These are phyloP conservation scores for Taiwanofungus camphoratus DNA, from an alignment of 1,284 basidiomycete species.

Conservation along the genomic window DNA sequence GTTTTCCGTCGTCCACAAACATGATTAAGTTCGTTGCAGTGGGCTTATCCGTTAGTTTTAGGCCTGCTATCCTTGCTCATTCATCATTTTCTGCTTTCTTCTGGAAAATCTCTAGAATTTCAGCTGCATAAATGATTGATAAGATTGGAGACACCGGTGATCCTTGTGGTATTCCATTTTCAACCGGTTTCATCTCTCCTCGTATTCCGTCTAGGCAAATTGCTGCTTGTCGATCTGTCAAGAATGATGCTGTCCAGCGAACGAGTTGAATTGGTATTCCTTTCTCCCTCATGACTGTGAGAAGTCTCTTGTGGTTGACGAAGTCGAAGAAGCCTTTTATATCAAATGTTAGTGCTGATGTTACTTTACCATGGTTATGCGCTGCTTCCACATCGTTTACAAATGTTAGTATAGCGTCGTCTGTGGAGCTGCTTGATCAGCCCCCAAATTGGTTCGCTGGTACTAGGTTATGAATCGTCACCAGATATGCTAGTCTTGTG, in stretches of 20 bases:
- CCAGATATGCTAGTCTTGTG: conserved; percentile 7
- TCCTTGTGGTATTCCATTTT: conserved; percentile 7
- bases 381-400: conserved; percentile 6
- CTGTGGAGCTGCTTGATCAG: conserved; percentile 10
- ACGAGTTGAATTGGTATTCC: conserved; percentile 5
- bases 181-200: conserved; percentile 3
- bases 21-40: neutral
- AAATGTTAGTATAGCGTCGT: conserved; percentile 9
- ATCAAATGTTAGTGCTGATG: conserved; percentile 8
- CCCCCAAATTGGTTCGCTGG: conserved; percentile 18
- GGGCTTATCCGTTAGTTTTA: conserved; percentile 1
- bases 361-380: conserved; percentile 4
- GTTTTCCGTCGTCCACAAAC: conserved; percentile 9
- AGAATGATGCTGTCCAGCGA: conserved; percentile 8
- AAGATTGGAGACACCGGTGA: conserved; percentile 7
- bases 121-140: conserved; percentile 6
- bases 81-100: neutral
- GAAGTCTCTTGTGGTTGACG: conserved; percentile 3
- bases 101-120: conserved; percentile 4
- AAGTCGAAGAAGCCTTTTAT: conserved; percentile 12
- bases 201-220: conserved; percentile 6
- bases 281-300: conserved; percentile 1
- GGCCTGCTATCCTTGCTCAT: neutral
- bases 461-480: conserved; percentile 8
- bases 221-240: conserved; percentile 1